phyloP scores from a whole-genome alignment of 1,139 yeast genomes.

The Yamadazyma triangularis region DNA sequence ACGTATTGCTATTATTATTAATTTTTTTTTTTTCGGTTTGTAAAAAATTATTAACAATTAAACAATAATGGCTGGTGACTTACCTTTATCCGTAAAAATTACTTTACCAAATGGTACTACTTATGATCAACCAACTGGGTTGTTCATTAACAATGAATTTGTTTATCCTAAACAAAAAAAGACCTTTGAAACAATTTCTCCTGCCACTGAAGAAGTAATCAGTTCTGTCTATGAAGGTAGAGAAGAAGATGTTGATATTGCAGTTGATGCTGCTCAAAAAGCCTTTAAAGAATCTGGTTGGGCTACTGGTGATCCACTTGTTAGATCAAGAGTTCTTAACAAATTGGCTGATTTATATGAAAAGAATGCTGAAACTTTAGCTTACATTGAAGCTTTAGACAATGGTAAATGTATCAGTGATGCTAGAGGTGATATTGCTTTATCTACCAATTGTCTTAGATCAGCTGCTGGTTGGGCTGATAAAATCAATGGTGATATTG shows the following conservation, averaged over 20 bases:
- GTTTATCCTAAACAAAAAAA: conserved; percentile 41
- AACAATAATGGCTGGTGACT: conserved; percentile 8
- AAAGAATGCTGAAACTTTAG: conserved; percentile 52
- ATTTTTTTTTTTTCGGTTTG: background rate
- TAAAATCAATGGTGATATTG: conserved; percentile 63
- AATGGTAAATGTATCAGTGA: conserved; percentile 71
- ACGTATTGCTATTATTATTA: background rate
- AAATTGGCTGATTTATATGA: conserved; percentile 65
- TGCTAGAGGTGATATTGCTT: conserved; percentile 53
- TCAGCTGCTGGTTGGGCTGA: conserved; percentile 87
- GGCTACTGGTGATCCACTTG: conserved; percentile 37
- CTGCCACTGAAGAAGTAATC: conserved; percentile 64
- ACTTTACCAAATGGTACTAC: conserved; percentile 58
- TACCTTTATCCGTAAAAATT: conserved; percentile 45
- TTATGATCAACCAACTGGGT: conserved; percentile 65
- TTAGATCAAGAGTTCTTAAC: conserved; percentile 49
- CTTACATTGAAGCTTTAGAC: conserved; percentile 71
- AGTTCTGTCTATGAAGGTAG: conserved; percentile 66
- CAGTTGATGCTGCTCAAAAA: conserved; percentile 72
- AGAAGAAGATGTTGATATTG: conserved; percentile 66
- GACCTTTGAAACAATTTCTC: conserved; percentile 57
- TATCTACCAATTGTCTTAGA: conserved; percentile 57
- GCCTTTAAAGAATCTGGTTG: conserved; percentile 50
- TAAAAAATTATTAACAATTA: background rate
- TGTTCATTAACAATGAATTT: conserved; percentile 57